phyloP scores from a whole-genome alignment of 495 filamentous ascomycete species.

The Hyaloscypha bicolor region DNA sequence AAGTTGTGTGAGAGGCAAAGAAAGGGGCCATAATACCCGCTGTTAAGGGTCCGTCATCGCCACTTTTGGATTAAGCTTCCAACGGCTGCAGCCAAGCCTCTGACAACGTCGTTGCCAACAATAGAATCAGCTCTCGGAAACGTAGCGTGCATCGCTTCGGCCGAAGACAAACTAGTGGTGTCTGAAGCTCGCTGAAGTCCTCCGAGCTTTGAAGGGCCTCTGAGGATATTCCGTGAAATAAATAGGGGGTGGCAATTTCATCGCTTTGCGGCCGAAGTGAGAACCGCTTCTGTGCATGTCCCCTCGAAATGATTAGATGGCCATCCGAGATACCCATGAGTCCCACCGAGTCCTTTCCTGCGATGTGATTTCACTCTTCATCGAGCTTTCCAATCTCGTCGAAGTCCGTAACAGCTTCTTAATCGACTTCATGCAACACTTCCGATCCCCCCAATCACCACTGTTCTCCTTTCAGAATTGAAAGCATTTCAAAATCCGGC shows the following conservation, averaged over 20 bases:
- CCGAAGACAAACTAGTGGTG: background rate
- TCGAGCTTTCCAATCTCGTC: background rate
- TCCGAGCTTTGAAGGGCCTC: background rate
- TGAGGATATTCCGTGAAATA: background rate
- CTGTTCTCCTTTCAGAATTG: too few species aligned
- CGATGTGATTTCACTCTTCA: background rate
- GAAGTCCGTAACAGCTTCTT: too few species aligned
- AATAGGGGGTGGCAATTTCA: background rate
- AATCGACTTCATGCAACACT: too few species aligned
- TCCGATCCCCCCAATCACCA: too few species aligned
- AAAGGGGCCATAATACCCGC: constrained; percentile 1
- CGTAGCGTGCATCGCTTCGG: background rate
- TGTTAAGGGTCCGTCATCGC: constrained; percentile 7
- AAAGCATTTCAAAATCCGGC: too few species aligned
- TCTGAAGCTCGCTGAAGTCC: background rate
- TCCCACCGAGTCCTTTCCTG: background rate
- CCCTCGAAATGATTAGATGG: background rate
- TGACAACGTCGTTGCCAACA: background rate
- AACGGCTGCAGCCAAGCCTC: background rate
- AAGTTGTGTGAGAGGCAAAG: background rate
- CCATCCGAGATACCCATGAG: background rate
- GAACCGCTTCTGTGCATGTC: background rate
- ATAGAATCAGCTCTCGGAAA: background rate
- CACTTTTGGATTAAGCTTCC: constrained; percentile 2
- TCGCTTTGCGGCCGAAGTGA: background rate